These are phyloP conservation scores for Phaeophleospora eucalypticola DNA, from an alignment of 2,329 filamentous ascomycete species.

Conservation along the genomic window DNA sequence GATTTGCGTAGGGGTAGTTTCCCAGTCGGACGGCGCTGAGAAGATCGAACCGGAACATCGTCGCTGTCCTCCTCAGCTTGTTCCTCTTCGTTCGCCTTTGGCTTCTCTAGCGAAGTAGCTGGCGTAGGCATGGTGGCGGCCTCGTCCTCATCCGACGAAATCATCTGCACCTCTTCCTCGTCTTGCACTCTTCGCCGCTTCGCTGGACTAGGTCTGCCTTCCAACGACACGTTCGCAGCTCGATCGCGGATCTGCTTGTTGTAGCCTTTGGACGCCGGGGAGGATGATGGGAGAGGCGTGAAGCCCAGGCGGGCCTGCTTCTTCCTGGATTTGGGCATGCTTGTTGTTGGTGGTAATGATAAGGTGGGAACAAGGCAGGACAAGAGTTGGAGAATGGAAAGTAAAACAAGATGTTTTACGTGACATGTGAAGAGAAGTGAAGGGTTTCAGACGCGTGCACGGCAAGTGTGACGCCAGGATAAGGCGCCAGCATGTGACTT, in stretches of 20 bases:
- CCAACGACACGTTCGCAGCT: constrained; percentile 33
- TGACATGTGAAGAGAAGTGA: no score
- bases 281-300: constrained; percentile 40
- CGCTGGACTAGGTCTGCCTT: constrained; percentile 24
- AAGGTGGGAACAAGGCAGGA: neutral
- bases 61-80: constrained; percentile 21
- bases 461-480: neutral
- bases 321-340: constrained; percentile 22
- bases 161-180: constrained; percentile 3
- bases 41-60: constrained; percentile 20
- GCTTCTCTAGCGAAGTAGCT: constrained; percentile 18
- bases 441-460: no score
- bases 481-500: neutral
- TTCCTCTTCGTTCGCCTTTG: constrained; percentile 12
- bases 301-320: constrained; percentile 44
- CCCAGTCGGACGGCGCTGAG: constrained; percentile 16
- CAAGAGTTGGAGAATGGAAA: no score
- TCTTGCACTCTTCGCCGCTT: constrained; percentile 28
- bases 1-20: constrained; percentile 3
- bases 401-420: no score
- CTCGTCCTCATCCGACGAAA: constrained; percentile 4
- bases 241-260: constrained; percentile 32
- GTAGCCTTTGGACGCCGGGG: constrained; percentile 34
- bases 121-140: constrained; percentile 20
- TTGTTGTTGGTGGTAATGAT: neutral